These are phyloP conservation scores for Plantago ovata DNA, from an alignment of 257 asterid genomes.

Conservation along the genomic window DNA sequence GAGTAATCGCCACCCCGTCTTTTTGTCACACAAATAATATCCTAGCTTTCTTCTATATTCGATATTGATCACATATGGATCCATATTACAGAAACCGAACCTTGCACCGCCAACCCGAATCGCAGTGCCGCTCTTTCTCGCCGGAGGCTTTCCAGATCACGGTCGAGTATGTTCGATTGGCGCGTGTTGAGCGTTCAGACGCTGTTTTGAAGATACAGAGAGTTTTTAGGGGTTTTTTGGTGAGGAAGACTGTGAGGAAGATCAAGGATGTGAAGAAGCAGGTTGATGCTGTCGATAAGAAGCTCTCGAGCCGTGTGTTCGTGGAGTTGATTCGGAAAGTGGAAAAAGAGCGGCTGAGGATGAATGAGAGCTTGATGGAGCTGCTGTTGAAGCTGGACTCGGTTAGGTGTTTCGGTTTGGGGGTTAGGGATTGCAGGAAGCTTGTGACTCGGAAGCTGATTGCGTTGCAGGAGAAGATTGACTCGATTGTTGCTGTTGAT, in stretches of 20 bases:
- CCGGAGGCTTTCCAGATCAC: no score
- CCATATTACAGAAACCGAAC: no score
- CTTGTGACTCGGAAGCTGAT: conserved; percentile 59
- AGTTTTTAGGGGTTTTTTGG: conserved; percentile 69
- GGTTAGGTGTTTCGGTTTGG: conserved; percentile 49
- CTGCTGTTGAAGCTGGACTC: conserved; percentile 66
- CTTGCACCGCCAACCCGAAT: no score
- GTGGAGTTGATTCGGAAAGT: conserved; percentile 38
- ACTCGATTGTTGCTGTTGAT: conserved; percentile 30
- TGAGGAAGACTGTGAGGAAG: conserved; percentile 52
- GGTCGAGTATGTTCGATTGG: no score
- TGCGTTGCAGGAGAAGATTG: conserved; percentile 64
- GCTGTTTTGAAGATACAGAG: conserved; percentile 70
- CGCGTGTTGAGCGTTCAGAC: conserved; percentile 29
- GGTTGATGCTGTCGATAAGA: conserved; percentile 60
- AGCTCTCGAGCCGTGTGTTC: conserved; percentile 27
- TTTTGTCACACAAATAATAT: no score
- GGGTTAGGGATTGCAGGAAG: conserved; percentile 61
- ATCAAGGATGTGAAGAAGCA: conserved; percentile 33
- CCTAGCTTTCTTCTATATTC: no score
- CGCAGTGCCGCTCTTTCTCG: no score
- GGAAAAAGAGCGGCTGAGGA: conserved; percentile 51
- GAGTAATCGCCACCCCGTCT: no score
- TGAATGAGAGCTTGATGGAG: conserved; percentile 67
- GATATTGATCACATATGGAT: no score